phyloP scores from a whole-genome alignment of 495 filamentous ascomycete species.

The Penicillium lividum region DNA sequence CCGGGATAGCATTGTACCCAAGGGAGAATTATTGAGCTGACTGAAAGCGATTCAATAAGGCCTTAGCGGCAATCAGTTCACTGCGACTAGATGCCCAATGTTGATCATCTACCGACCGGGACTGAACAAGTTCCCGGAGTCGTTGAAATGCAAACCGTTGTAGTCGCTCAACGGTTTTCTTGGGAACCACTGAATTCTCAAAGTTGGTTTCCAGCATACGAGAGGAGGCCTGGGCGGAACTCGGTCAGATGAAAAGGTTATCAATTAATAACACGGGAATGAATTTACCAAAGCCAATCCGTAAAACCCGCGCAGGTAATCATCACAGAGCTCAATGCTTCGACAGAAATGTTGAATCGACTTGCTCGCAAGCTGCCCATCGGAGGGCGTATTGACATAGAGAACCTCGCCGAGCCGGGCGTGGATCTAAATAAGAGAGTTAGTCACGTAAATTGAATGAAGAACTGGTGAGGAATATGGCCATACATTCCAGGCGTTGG shows the following conservation, averaged over 20 bases:
- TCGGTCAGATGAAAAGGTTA: neutral
- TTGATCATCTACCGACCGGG: conserved; percentile 54
- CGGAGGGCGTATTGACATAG: conserved; percentile 63
- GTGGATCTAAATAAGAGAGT: conserved; percentile 63
- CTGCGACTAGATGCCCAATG: conserved; percentile 68
- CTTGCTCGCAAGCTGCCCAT: conserved; percentile 59
- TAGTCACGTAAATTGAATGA: conserved; percentile 4
- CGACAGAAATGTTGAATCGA: conserved; percentile 81
- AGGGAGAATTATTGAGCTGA: conserved; percentile 22
- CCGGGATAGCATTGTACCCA: neutral
- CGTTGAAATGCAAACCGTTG: conserved; percentile 71
- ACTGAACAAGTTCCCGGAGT: conserved; percentile 73
- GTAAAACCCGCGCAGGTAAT: conserved; percentile 90
- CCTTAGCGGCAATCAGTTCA: conserved; percentile 77
- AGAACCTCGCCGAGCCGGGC: conserved; percentile 82
- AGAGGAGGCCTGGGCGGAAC: conserved; percentile 19
- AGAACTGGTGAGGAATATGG: conserved; percentile 9
- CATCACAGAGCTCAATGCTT: conserved; percentile 89
- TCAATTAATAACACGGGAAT: neutral
- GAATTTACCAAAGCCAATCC: conserved; percentile 75
- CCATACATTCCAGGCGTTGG: conserved; percentile 92
- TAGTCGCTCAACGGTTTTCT: conserved; percentile 62
- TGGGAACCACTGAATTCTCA: conserved; percentile 19
- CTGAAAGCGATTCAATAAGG: conserved; percentile 57
- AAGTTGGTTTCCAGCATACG: conserved; percentile 23